Evolutionary conservation across 2,329 filamentous ascomycete genomes (phyloP).

Genomic region (Didymella keratinophila): DNA sequence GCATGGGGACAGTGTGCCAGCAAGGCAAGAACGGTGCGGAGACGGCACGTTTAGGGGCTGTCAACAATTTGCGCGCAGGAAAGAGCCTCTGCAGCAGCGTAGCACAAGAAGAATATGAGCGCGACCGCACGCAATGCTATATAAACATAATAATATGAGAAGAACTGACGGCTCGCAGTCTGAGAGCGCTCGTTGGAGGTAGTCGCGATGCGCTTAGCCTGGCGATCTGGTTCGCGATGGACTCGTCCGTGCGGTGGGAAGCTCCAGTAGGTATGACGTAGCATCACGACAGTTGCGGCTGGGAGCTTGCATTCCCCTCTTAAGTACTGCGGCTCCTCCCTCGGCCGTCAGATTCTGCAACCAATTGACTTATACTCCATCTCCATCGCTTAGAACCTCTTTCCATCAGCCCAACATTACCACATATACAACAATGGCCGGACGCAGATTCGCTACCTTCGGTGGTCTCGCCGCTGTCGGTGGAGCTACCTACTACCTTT

Average conservation of each 20-base stretch:
- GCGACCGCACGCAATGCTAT: constrained; percentile 2
- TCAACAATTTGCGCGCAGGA: constrained; percentile 13
- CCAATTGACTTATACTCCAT: constrained; percentile 10
- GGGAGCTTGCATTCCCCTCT: constrained; percentile 28
- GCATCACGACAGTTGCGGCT: neutral
- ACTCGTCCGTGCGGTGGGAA: constrained; percentile 13
- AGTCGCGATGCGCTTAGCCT: constrained; percentile 10
- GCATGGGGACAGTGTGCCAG: constrained; percentile 36
- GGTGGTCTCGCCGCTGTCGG: constrained; percentile 60
- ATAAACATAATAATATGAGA: constrained; percentile 3
- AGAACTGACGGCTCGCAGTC: neutral
- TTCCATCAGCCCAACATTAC: constrained; percentile 9
- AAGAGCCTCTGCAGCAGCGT: constrained; percentile 9
- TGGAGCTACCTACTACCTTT: constrained; percentile 84
- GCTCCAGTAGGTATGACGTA: constrained; percentile 13
- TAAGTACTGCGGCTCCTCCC: constrained; percentile 32
- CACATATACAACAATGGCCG: constrained; percentile 36
- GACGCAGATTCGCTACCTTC: constrained; percentile 34
- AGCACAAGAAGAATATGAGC: neutral
- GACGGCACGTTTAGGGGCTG: constrained; percentile 33
- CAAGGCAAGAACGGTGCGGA: constrained; percentile 30
- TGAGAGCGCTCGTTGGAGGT: neutral
- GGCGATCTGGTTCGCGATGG: constrained; percentile 21
- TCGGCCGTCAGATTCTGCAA: constrained; percentile 14
- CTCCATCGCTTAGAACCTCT: constrained; percentile 15